Evolutionary conservation across 352 stramenopile genomes (phyloP), one percentile per base, ranked within the genome.

Genomic region (Globisporangium megalacanthum): DNA sequence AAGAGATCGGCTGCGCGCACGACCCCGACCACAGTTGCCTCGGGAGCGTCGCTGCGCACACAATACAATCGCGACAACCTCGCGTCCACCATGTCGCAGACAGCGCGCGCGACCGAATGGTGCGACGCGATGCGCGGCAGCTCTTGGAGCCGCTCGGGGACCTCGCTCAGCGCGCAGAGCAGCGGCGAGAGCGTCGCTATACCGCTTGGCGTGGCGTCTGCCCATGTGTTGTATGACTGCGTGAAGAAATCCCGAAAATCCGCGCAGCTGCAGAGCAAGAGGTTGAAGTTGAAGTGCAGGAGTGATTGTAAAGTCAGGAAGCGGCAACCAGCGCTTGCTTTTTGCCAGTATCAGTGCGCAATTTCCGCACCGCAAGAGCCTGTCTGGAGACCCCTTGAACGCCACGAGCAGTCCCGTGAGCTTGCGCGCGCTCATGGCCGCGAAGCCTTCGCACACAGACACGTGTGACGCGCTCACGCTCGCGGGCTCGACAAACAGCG

Each of bases 1-100:
- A 90, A 47, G 1, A 90, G 61, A 41, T 88, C 77, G 5, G 66
- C 71, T 31, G 77, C 73, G 4, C 77, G 77, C 6, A 90, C 54
- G 14, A 69, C 65, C 0, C 77, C 75, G 3, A 77, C 58, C 25
- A 29, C 25, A 4, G 25, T 29, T 29, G 25, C 25, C 25, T 29
- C 25, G 25, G 25, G 25, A 29, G 25, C 25, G 25, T 29, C 25
- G 25, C 25, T 29, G 25, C 2, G 48, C 42, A 72, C 6, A 33
- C 31, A 10, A 17, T 56, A 44, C 36, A 36, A 22, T 49, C 44
- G n/a, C 3, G 59, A 69, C 9, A 59, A 58, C 10, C 52, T 64
- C 10, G 68, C 65, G 36, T 70, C 47, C 4, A 77, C 50, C 75
- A 90, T 88, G 11, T 57, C 59, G 6, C 68, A 53, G 47, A 88